Percentiles rank a stretch among this genome's conserved stretches.
Conservation (phyloP, 345 rosid genomes). For the Salix exigua region DNA sequence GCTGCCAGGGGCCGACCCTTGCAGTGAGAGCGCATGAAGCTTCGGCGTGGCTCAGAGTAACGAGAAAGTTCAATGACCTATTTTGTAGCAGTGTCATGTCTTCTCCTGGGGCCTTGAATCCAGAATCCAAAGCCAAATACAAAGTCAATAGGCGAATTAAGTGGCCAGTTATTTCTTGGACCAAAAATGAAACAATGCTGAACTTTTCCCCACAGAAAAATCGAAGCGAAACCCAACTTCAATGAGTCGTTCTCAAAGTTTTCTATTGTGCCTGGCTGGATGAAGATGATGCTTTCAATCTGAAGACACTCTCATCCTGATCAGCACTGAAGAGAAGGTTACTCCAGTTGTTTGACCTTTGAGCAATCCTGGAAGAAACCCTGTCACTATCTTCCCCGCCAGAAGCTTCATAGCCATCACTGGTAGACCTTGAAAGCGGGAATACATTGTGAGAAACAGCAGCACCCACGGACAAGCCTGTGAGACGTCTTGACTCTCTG, state of each 20-base stretch:
- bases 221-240: constrained; percentile 16
- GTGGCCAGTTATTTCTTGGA: constrained; percentile 11
- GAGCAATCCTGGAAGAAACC: constrained; percentile 68
- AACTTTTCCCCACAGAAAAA: constrained; percentile 7
- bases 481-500: constrained; percentile 61
- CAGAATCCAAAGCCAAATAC: constrained; percentile 9
- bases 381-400: constrained; percentile 98
- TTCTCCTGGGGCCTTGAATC: constrained; percentile 11
- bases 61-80: neutral
- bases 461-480: constrained; percentile 48
- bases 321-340: constrained; percentile 42
- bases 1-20: neutral
- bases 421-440: constrained; percentile 84
- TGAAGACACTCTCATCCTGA: constrained; percentile 44
- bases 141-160: constrained; percentile 14
- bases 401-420: constrained; percentile 95
- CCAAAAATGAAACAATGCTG: constrained; percentile 49
- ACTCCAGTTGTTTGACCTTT: constrained; percentile 64
- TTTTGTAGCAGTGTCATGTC: constrained; percentile 14
- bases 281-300: constrained; percentile 47
- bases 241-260: constrained; percentile 25
- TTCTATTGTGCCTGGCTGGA: constrained; percentile 40
- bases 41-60: neutral
- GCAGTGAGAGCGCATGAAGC: constrained; percentile 9
- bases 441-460: constrained; percentile 51